Base-by-base conservation (phyloP, 305 asterid genomes). In the Fraxinus xanthoxyloides region DNA sequence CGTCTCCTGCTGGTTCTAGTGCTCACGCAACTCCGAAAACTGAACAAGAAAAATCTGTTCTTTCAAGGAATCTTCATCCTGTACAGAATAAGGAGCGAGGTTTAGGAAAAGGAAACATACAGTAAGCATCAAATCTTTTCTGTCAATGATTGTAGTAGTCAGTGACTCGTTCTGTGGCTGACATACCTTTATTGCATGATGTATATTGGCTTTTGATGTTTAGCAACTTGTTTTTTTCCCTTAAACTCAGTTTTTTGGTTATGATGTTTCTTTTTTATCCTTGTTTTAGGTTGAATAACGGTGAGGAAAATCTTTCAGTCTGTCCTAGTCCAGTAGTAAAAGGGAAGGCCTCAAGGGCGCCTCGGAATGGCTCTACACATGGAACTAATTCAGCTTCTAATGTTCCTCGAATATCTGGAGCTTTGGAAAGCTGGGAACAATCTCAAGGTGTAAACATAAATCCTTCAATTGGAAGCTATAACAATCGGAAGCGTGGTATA, bases 281-380 rank as follows among this genome's bases (percentile, higher is more conserved):
- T 56, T 84, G 67, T 78, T 87, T 75, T 81, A 96, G 99, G 94
- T 89, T 93, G 89, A 91, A 81, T 84, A 95, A 85, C 88, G 93
- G 92, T 3, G 98, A 95, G 72, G 99, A 92, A 72, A 90, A 28
- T 85, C 87, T 88, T 80, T 83, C 80, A 1, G 23, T 78, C 43
- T 83, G 89, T 85, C 88, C 94, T 80, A 86, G 85, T 89, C 93
- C 94, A 81, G 75, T 88, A 63, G 86, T 92, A 63, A 95, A 93
- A 87, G 98, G 97, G 86, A 97, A 93, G 92, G 95, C 97, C 82
- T 89, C 99, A 81, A 93, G 99, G 91, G 92, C 95, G 26, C 94
- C 98, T 17, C 91, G 94, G 40, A 92, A 92, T 86, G 92, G 94
- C 74, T 86, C 94, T 48, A 78, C 83, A 75, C 77, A 81, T 84